Base-by-base conservation (phyloP, 495 filamentous ascomycete species). In the Penicillium cosmopolitanum region DNA sequence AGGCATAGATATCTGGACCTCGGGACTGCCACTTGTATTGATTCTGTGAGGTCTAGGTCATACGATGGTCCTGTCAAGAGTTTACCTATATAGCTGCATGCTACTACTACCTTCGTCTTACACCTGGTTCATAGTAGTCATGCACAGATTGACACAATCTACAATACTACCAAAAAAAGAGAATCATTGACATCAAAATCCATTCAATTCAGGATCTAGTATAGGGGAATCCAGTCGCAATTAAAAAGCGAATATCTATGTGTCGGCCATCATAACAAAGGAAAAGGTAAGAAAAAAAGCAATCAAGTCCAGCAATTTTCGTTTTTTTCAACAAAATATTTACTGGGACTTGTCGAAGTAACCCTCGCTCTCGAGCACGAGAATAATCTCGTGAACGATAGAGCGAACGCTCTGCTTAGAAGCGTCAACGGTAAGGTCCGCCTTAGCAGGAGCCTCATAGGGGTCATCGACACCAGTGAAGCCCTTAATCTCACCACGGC, bases 391-490 rank as follows among this genome's bases (percentile, higher is more conserved):
- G 80, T 98, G 95, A 55, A 98, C 95, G 54, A 92, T 92, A 60
- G 88, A 93, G 75, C 96, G 85, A 44, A 98, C 93, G 58, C 83
- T 89, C 75, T 88, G 91, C 84, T 87, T 92, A 79, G 89, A 87
- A 57, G 85, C 72, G 75, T 98, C 92, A 9, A 98, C 94, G 28
- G 85, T 84, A 56, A 98, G 80, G 72, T 97, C 84, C 31, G 92
- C 84, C 78, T 96, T 95, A 57, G 74, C 68, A 5, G 95, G 95
- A 58, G 73, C 69, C 86, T 98, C 95, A 73, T 98, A 98, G 55
- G 95, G 93, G 75, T 97, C 95, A 75, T 98, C 95, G 57, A 98
- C 95, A 67, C 95, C 95, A 33, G 95, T 98, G 82, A 98, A 98
- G 34, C 93, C 93, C 86, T 92, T 95, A 78, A 98, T 96, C 82